Conservation (phyloP, 1,139 yeast species). For the Pichia sp. region DNA sequence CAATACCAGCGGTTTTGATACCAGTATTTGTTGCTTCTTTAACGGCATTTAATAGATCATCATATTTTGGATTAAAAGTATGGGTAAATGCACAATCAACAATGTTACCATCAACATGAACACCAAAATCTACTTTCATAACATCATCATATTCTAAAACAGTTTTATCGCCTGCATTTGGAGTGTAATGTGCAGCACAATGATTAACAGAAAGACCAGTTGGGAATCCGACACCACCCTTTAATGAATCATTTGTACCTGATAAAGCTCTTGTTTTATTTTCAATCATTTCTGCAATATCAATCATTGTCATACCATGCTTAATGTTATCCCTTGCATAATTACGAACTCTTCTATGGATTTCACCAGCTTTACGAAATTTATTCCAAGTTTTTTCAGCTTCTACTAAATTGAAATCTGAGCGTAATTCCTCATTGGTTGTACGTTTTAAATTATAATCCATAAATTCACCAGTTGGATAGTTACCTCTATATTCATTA, state of each 20-base stretch:
- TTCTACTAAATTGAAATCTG: slow-evolving; percentile 54
- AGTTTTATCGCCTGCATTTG: slow-evolving; percentile 88
- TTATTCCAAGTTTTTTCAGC: slow-evolving; percentile 69
- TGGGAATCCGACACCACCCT: slow-evolving; percentile 95
- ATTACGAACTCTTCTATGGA: slow-evolving; percentile 84
- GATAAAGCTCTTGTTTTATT: slow-evolving; percentile 73
- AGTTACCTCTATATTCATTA: slow-evolving; percentile 58
- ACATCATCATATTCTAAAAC: slow-evolving; percentile 81
- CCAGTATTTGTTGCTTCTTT: slow-evolving; percentile 93
- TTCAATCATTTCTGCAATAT: slow-evolving; percentile 85
- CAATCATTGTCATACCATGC: slow-evolving; percentile 92
- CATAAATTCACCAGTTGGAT: slow-evolving; percentile 86
- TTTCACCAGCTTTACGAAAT: slow-evolving; percentile 92
- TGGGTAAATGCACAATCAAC: slow-evolving; percentile 94
- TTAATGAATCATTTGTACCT: slow-evolving; percentile 48
- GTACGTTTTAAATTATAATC: slow-evolving; percentile 72
- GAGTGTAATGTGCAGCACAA: slow-evolving; percentile 97
- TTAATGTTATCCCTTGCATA: slow-evolving; percentile 67
- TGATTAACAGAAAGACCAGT: slow-evolving; percentile 91
- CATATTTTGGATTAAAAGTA: slow-evolving; percentile 81
- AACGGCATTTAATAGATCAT: slow-evolving; percentile 74
- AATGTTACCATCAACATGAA: slow-evolving; percentile 92
- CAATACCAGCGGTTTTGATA: slow-evolving; percentile 87
- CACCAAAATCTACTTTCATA: slow-evolving; percentile 96
- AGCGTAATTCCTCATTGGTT: slow-evolving; percentile 81